A percentile compares a stretch with the other conserved stretches of the same genome.
Conservation (phyloP, 495 filamentous ascomycete species). For the Neurospora sp. region DNA sequence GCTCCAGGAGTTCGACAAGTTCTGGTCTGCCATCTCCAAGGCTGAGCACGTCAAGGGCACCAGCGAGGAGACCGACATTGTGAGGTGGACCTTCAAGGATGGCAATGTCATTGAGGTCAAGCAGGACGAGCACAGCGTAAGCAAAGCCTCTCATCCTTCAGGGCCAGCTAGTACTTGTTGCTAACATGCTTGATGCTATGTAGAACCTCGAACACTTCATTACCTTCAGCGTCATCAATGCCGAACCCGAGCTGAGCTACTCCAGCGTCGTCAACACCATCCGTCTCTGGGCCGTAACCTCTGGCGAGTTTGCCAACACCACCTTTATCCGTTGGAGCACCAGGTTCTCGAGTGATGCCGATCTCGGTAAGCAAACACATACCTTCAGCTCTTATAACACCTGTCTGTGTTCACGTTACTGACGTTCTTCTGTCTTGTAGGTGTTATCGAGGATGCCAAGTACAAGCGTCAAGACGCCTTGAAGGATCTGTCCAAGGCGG, state of each 20-base stretch:
- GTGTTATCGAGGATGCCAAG: constrained; percentile 59
- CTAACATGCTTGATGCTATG: background rate
- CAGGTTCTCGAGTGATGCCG: constrained; percentile 58
- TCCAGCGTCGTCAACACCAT: constrained; percentile 53
- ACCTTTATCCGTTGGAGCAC: constrained; percentile 57
- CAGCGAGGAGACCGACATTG: constrained; percentile 50
- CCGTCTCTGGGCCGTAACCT: constrained; percentile 49
- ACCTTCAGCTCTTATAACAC: background rate
- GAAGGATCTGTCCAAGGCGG: constrained; percentile 49
- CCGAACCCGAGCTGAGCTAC: constrained; percentile 48
- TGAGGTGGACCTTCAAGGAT: constrained; percentile 56
- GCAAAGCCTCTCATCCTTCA: background rate
- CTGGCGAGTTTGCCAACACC: constrained; percentile 45
- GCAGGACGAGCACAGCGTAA: constrained; percentile 60
- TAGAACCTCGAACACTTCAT: constrained; percentile 61
- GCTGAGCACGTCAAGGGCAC: constrained; percentile 48
- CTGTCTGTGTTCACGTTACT: constrained; percentile 1
- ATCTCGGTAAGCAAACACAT: constrained; percentile 42
- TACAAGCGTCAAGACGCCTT: constrained; percentile 63
- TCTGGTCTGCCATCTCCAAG: constrained; percentile 47
- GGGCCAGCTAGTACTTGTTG: too few species aligned
- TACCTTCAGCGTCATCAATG: constrained; percentile 56
- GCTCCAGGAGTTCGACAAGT: constrained; percentile 48
- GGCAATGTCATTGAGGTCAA: constrained; percentile 55
- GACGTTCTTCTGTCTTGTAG: constrained; percentile 22